phyloP scores from a whole-genome alignment of 129 eudicot species.

The Gnaphalium uliginosum region DNA sequence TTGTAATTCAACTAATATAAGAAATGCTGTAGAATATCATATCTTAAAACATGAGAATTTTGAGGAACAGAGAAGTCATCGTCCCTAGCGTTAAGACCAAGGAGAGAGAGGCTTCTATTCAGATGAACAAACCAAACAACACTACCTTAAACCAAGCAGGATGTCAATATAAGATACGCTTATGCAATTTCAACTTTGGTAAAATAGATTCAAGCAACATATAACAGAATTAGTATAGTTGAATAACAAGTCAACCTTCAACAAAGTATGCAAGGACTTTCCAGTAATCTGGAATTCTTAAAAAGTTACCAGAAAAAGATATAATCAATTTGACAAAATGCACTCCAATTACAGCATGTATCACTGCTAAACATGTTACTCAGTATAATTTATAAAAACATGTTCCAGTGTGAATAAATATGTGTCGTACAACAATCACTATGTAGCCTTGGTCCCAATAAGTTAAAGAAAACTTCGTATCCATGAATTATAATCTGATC shows the following conservation, averaged over 20 bases:
- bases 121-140: no score
- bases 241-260: not conserved
- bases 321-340: not conserved
- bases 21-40: not conserved
- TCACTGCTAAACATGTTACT: not conserved
- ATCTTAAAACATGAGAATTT: not conserved
- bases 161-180: no score
- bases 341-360: not conserved
- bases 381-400: not conserved
- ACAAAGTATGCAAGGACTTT: not conserved
- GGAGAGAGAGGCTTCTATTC: no score
- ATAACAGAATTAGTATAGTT: not conserved
- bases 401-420: conserved; percentile 15
- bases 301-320: not conserved
- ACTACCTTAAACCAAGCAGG: no score
- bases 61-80: no score
- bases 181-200: not conserved
- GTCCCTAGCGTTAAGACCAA: no score
- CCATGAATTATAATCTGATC: conserved; percentile 2
- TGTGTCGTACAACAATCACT: conserved; percentile 19
- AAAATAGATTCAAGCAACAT: not conserved
- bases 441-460: not conserved
- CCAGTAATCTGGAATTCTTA: not conserved
- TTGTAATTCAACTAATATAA: not conserved
- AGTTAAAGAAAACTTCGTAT: conserved; percentile 3